Evolutionary conservation across 805 yeast species (phyloP), one percentile per base, ranked within the genome.

Genomic region (Naumovozyma baii): DNA sequence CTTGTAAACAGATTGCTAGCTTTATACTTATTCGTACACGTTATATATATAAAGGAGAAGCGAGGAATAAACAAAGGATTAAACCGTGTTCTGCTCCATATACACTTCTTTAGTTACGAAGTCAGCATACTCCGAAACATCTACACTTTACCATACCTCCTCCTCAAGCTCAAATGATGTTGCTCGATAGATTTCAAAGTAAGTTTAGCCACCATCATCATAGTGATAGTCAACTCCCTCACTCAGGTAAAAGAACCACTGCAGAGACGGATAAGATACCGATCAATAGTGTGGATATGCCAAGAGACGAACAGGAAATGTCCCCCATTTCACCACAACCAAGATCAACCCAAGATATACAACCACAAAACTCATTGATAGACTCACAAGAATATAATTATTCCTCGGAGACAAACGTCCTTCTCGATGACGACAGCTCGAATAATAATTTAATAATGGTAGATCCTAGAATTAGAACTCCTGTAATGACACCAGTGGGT

Each of bases 181-280:
- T 51, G 12, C 38, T 49, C 32, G 55, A 51, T 9, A 48, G 47
- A 38, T 46, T 49, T 31, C 53, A 51, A 17, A 40, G 40, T 19
- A 45, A 38, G 34, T 46, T 50, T 31, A 39, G 39, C 37, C 44
- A 39, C 34, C 40, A 29, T 13, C 31, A n/a, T 13, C 31, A 29
- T 29, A n/a, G n/a, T n/a, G n/a, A n/a, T n/a, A n/a, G n/a, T n/a
- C n/a, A n/a, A n/a, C n/a, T n/a, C n/a, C n/a, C n/a, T n/a, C n/a
- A n/a, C n/a, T n/a, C n/a, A n/a, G n/a, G n/a, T n/a, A n/a, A n/a
- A n/a, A n/a, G n/a, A n/a, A n/a, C 26, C 26, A 22, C 26, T 10
- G 7, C 26, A 7, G 10, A 7, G 9, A 7, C 26, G 10, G 10
- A 22, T 10, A 22, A 7, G 9, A 22, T 10, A 10, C 26, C 26